Percentiles rank a stretch among this genome's conserved stretches.
Conservation (phyloP, 140 eudicot species). For the Flaveria floridana region DNA sequence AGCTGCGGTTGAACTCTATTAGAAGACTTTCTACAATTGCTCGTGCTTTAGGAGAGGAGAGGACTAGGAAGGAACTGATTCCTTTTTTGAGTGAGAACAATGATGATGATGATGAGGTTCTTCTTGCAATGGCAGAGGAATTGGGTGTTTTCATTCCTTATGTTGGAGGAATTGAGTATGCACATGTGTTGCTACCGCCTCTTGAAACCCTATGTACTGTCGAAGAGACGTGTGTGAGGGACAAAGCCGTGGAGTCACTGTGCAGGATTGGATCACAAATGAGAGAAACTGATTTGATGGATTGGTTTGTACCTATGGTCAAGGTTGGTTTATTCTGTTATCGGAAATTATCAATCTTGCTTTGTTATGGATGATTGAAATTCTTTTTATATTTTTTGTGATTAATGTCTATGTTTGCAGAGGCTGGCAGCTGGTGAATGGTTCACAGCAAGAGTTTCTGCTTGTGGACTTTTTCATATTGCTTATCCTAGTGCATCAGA, state of each 20-base stretch:
- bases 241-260: slow-evolving; percentile 90
- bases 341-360: background rate
- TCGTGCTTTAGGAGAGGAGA: slow-evolving; percentile 93
- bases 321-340: slow-evolving; percentile 53
- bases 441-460: slow-evolving; percentile 97
- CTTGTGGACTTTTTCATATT: slow-evolving; percentile 92
- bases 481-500: slow-evolving; percentile 96
- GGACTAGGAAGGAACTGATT: slow-evolving; percentile 81
- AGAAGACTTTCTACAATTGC: slow-evolving; percentile 89
- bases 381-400: background rate
- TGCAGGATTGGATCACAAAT: slow-evolving; percentile 93
- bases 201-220: slow-evolving; percentile 92
- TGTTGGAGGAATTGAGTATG: slow-evolving; percentile 94
- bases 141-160: slow-evolving; percentile 97
- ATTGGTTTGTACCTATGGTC: slow-evolving; percentile 75
- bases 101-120: slow-evolving; percentile 96
- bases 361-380: background rate
- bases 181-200: slow-evolving; percentile 87
- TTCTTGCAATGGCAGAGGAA: slow-evolving; percentile 98
- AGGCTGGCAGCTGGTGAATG: slow-evolving; percentile 98
- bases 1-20: slow-evolving; percentile 78
- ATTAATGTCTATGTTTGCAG: slow-evolving; percentile 35
- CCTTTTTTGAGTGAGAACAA: slow-evolving; percentile 91
- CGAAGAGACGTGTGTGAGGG: slow-evolving; percentile 97
- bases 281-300: slow-evolving; percentile 88